These are phyloP conservation scores for Candida albicans DNA, from an alignment of 1,139 yeast species.

Conservation along the genomic window DNA sequence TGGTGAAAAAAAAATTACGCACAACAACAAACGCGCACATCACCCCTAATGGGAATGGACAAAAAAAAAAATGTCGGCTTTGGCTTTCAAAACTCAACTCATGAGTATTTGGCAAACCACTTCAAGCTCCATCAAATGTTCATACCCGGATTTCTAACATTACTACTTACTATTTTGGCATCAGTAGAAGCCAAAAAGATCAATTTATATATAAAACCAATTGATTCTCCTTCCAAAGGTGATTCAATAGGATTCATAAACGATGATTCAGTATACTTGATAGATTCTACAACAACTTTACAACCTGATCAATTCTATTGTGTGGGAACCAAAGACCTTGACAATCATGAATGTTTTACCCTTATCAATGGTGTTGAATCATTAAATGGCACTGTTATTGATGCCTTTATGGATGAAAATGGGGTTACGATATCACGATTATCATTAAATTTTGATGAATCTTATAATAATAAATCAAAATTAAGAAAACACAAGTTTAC, in stretches of 20 bases:
- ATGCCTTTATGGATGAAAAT: conserved; percentile 16
- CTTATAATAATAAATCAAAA: background rate
- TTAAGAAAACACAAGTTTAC: conserved; percentile 11
- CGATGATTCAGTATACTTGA: conserved; percentile 10
- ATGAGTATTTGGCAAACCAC: background rate
- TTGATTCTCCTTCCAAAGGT: conserved; percentile 9
- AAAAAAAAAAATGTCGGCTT: too few species aligned
- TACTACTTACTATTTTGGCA: conserved; percentile 8
- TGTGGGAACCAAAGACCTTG: conserved; percentile 31
- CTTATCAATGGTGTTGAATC: conserved; percentile 15
- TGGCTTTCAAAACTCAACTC: too few species aligned
- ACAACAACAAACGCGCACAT: too few species aligned
- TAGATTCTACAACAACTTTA: conserved; percentile 3
- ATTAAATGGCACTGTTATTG: conserved; percentile 15
- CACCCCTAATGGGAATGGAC: background rate
- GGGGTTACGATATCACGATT: conserved; percentile 16
- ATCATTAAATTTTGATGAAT: conserved; percentile 14
- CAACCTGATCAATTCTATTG: conserved; percentile 21
- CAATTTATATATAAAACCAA: conserved; percentile 14
- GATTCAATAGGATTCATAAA: conserved; percentile 19
- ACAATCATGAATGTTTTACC: conserved; percentile 33
- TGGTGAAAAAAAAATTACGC: background rate
- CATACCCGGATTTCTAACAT: background rate
- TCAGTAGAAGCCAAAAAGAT: conserved; percentile 9
- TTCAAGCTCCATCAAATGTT: background rate